These are phyloP conservation scores for Hansfordia pulvinata DNA, from an alignment of 2,329 filamentous ascomycete genomes.

Conservation along the genomic window DNA sequence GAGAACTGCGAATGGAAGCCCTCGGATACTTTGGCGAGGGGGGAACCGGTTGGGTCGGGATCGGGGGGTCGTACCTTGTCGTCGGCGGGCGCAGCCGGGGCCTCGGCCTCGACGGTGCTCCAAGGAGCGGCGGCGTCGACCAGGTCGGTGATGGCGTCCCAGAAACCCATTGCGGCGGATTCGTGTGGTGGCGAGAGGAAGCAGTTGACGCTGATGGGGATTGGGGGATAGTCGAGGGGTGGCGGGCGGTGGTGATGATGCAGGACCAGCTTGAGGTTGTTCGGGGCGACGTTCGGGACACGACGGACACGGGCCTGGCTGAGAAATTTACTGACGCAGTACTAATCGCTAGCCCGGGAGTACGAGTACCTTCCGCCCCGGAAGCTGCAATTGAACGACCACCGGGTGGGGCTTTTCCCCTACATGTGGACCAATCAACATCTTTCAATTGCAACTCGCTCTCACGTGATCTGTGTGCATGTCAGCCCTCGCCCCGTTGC, in stretches of 20 bases:
- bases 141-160: constrained; percentile 50
- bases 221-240: constrained; percentile 26
- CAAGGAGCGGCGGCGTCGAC: constrained; percentile 53
- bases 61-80: constrained; percentile 42
- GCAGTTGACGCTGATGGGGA: constrained; percentile 17
- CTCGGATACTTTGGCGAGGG: constrained; percentile 1
- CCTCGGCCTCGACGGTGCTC: constrained; percentile 51
- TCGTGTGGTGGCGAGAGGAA: no score
- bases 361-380: no score
- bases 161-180: constrained; percentile 48
- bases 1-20: not conserved
- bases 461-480: no score
- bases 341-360: no score
- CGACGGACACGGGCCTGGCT: constrained; percentile 27
- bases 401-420: no score
- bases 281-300: constrained; percentile 22
- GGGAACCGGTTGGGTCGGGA: constrained; percentile 3
- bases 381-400: no score
- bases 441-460: no score
- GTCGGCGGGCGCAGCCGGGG: constrained; percentile 55
- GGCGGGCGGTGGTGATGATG: constrained; percentile 13
- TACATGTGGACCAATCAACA: no score
- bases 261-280: no score
- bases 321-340: constrained; percentile 26
- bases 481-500: no score